phyloP scores from a whole-genome alignment of 345 rosid genomes.

The Iberis pinnata region DNA sequence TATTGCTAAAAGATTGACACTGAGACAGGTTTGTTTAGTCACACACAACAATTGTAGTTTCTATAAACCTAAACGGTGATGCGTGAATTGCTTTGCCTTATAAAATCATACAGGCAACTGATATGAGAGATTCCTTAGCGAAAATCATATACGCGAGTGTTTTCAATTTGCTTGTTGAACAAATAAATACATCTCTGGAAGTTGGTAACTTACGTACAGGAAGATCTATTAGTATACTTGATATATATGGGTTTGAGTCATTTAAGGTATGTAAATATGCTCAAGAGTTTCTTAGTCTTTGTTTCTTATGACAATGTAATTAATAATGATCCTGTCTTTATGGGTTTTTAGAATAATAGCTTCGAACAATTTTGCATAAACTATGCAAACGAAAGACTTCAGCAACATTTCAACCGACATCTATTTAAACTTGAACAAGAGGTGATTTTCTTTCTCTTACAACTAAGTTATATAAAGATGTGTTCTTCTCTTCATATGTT shows the following conservation, averaged over 20 bases:
- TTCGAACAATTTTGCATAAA: conserved; percentile 98
- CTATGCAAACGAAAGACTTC: conserved; percentile 97
- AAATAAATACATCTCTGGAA: conserved; percentile 83
- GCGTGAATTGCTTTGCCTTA: no score
- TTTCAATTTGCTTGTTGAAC: conserved; percentile 91
- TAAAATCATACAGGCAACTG: conserved; percentile 91
- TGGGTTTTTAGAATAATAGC: conserved; percentile 97
- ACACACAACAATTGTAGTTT: no score
- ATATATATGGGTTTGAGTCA: conserved; percentile 98
- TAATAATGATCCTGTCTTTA: no score
- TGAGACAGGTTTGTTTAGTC: no score
- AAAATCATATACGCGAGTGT: conserved; percentile 84
- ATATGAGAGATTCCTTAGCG: conserved; percentile 87
- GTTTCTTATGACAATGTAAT: no score
- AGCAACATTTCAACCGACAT: conserved; percentile 97
- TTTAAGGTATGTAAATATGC: conserved; percentile 82
- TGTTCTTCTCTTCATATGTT: conserved; percentile 2
- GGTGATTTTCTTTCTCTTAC: no score
- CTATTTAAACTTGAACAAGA: conserved; percentile 96
- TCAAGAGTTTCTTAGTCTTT: neutral
- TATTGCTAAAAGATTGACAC: no score
- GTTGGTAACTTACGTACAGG: conserved; percentile 88
- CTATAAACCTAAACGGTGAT: no score
- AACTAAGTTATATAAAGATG: no score
- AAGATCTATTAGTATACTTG: conserved; percentile 96